Conservation (phyloP, 2,329 filamentous ascomycete species). For the Hypoxylon sp. region DNA sequence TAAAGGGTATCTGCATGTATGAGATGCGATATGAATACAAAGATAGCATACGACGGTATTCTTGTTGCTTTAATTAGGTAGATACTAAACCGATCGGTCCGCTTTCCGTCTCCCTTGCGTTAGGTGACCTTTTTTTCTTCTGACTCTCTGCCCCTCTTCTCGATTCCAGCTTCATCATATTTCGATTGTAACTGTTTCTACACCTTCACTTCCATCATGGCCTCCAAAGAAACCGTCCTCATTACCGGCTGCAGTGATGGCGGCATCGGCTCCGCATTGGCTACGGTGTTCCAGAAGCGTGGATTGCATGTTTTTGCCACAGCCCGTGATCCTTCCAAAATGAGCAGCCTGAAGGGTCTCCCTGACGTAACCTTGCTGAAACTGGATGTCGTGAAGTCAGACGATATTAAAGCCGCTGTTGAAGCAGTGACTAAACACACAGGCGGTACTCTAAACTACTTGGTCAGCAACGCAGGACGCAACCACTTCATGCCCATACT, state of each 20-base stretch:
- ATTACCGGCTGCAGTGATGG: conserved; percentile 53
- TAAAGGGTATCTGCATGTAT: not conserved
- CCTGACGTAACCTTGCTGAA: conserved; percentile 47
- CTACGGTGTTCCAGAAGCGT: conserved; percentile 46
- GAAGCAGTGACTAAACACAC: conserved; percentile 44
- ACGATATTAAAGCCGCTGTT: conserved; percentile 45
- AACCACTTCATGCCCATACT: conserved; percentile 52
- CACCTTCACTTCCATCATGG: conserved; percentile 22
- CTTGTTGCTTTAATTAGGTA: too few relatives aligned
- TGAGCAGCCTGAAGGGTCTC: conserved; percentile 41
- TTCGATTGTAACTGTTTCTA: not conserved
- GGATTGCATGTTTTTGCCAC: conserved; percentile 51
- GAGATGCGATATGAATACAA: not conserved
- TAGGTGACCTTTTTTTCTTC: not conserved
- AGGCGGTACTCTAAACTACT: conserved; percentile 46
- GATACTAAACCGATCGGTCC: too few relatives aligned
- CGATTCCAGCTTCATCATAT: not conserved
- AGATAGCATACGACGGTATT: too few relatives aligned
- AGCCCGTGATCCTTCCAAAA: conserved; percentile 47
- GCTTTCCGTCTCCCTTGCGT: not conserved
- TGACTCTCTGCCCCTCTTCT: not conserved
- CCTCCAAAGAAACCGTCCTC: conserved; percentile 46
- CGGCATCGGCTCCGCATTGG: conserved; percentile 51
- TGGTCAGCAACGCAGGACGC: conserved; percentile 51
- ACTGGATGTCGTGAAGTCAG: conserved; percentile 48